Percentiles rank a stretch among this genome's conserved stretches.
Conservation (phyloP, 306 rosid genomes). For the Cicer judaicum region DNA sequence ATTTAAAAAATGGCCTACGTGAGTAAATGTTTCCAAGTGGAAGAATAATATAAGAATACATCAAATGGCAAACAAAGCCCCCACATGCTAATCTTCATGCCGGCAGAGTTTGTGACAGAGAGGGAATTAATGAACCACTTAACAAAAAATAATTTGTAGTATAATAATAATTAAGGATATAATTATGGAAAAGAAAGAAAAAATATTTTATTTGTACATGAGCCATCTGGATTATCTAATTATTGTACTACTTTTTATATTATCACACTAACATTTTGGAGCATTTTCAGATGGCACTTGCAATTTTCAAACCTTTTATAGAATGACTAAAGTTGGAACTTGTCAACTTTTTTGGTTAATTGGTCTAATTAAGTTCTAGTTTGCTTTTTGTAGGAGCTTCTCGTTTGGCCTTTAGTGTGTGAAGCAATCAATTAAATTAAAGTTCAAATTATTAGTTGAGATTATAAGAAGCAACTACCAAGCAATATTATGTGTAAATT, state of each 20-base stretch:
- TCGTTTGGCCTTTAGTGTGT: conserved; percentile 29
- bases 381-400: conserved; percentile 29
- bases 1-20: neutral
- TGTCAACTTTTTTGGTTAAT: conserved; percentile 7
- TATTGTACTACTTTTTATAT: conserved; percentile 44
- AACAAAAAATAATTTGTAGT: conserved; percentile 37
- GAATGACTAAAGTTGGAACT: conserved; percentile 14
- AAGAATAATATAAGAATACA: conserved; percentile 46
- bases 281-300: conserved; percentile 40
- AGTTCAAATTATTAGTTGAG: conserved; percentile 29
- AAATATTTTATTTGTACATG: conserved; percentile 28
- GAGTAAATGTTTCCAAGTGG: conserved; percentile 45
- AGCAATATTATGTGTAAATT: neutral
- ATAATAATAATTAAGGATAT: neutral
- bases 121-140: conserved; percentile 44
- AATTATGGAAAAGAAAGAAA: neutral
- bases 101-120: conserved; percentile 53
- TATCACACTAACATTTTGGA: conserved; percentile 34
- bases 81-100: conserved; percentile 56
- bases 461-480: neutral
- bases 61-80: conserved; percentile 56
- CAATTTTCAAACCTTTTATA: conserved; percentile 30
- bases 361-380: neutral
- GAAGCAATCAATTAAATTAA: conserved; percentile 21
- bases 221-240: conserved; percentile 45